These are phyloP conservation scores for Salix suchowensis DNA, from an alignment of 345 rosid species.

Conservation along the genomic window DNA sequence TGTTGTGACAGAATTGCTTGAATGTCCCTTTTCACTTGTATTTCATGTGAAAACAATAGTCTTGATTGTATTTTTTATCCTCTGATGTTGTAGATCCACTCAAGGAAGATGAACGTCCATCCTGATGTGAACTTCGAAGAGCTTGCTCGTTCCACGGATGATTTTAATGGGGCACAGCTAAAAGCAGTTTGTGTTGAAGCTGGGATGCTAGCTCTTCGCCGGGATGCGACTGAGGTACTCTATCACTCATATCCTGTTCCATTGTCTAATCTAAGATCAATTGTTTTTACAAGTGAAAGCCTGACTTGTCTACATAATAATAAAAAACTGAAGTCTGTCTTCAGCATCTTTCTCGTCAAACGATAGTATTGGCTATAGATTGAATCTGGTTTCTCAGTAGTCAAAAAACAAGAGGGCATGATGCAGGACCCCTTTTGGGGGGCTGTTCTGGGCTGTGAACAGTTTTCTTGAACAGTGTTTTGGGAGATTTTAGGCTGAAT, in stretches of 20 bases:
- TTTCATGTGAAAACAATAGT: neutral
- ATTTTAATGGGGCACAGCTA: constrained; percentile 95
- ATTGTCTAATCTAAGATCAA: neutral
- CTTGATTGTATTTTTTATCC: neutral
- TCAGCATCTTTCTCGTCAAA: no score
- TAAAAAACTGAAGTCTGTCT: no score
- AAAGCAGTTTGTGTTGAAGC: constrained; percentile 99
- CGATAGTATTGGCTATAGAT: no score
- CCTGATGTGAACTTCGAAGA: constrained; percentile 98
- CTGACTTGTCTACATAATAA: neutral
- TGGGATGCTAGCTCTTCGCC: constrained; percentile 97
- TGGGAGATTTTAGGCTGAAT: no score
- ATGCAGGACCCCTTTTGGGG: no score
- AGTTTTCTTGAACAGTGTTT: no score
- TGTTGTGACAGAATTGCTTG: neutral
- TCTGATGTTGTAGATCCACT: constrained; percentile 64
- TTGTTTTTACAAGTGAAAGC: neutral
- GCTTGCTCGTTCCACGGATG: constrained; percentile 96
- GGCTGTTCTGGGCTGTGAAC: no score
- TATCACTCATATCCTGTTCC: constrained; percentile 1
- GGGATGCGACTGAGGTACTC: constrained; percentile 93
- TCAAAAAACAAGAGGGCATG: no score
- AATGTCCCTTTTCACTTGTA: no score
- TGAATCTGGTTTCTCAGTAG: no score
- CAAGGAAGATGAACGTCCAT: constrained; percentile 97